Conservation (phyloP, 2,329 filamentous ascomycete genomes). For the Diaporthe citriasiana region DNA sequence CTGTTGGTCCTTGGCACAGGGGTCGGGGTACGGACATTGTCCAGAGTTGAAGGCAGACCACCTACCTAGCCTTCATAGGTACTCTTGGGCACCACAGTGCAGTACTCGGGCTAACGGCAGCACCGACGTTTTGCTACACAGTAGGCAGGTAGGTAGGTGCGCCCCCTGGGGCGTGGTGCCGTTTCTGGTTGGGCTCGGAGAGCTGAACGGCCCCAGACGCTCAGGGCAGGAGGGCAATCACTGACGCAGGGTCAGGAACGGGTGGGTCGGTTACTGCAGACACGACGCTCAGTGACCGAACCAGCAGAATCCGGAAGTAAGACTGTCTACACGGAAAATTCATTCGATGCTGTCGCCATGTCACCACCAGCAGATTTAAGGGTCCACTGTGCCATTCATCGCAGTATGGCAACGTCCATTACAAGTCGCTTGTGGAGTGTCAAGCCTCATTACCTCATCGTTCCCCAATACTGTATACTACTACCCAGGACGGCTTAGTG, state of each 20-base stretch:
- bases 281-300: background rate
- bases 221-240: conserved; percentile 9
- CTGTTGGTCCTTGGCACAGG: conserved; percentile 7
- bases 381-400: background rate
- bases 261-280: conserved; percentile 18
- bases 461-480: background rate
- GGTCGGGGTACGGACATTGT: conserved; percentile 10
- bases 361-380: background rate
- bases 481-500: background rate
- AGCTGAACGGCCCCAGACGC: conserved; percentile 10
- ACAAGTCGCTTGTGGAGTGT: background rate
- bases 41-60: no score
- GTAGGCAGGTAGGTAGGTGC: no score
- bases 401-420: background rate
- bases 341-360: conserved; percentile 12
- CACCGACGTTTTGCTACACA: conserved; percentile 35
- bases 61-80: no score
- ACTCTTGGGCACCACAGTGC: background rate
- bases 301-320: background rate
- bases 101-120: conserved; percentile 26
- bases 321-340: background rate
- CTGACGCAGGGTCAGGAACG: conserved; percentile 29
- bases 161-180: conserved; percentile 13
- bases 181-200: conserved; percentile 27
- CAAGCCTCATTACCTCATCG: background rate